Conservation (phyloP, 2,329 filamentous ascomycete species). For the Phaeosphaeria sp. region DNA sequence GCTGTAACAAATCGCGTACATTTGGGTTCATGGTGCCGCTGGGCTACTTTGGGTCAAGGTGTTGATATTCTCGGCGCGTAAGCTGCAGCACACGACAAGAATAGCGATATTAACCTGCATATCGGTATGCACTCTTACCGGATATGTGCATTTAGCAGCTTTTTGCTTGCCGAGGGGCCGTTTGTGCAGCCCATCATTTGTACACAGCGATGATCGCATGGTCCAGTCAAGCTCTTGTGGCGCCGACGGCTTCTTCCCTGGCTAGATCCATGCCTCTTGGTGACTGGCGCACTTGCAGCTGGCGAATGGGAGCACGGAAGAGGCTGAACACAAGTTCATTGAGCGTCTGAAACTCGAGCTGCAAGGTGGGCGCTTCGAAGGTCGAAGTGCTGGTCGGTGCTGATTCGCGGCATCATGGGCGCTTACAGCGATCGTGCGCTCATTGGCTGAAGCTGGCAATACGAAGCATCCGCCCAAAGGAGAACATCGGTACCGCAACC, state of each 20-base stretch:
- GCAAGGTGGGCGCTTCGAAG: conserved; percentile 35
- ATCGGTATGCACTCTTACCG: conserved; percentile 10
- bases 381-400: conserved; percentile 17
- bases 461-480: background rate
- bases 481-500: conserved; percentile 3
- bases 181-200: conserved; percentile 6
- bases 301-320: conserved; percentile 22
- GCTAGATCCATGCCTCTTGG: conserved; percentile 7
- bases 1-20: conserved; percentile 14
- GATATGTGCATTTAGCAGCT: conserved; percentile 18
- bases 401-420: conserved; percentile 37
- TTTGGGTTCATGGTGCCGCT: conserved; percentile 8
- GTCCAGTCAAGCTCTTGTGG: conserved; percentile 11
- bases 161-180: conserved; percentile 8
- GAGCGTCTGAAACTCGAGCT: conserved; percentile 29
- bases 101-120: conserved; percentile 24
- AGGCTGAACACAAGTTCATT: conserved; percentile 22
- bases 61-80: conserved; percentile 34
- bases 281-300: background rate
- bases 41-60: conserved; percentile 6
- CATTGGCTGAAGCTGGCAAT: conserved; percentile 13
- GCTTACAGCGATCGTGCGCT: conserved; percentile 27
- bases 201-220: conserved; percentile 8
- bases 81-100: conserved; percentile 17
- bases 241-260: conserved; percentile 5